phyloP scores from a whole-genome alignment of 148 eudicot species.

The Vaccinium myrtillus region DNA sequence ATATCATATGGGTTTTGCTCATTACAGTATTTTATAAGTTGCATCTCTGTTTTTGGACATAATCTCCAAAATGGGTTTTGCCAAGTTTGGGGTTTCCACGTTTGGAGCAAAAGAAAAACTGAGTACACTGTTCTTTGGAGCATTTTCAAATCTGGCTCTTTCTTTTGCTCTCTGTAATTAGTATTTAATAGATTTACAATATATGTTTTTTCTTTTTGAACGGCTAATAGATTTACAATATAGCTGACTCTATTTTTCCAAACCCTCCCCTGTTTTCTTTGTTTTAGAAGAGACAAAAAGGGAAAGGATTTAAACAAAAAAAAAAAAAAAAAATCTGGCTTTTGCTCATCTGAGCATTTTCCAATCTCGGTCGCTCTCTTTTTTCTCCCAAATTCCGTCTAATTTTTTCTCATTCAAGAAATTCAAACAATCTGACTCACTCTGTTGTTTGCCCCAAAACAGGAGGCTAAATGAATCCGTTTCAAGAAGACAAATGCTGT shows the following conservation, averaged over 20 bases:
- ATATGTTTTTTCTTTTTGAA: no score
- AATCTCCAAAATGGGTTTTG: not conserved
- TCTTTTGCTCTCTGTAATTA: not conserved
- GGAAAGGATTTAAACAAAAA: not conserved
- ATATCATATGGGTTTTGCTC: not conserved
- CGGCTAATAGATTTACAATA: not conserved
- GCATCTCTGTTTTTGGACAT: not conserved
- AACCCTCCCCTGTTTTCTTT: not conserved
- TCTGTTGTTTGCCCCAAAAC: slow-evolving; percentile 20
- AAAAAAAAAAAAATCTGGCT: slow-evolving; percentile 1
- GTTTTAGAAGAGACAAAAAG: not conserved
- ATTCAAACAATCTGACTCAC: not conserved
- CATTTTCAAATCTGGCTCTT: slow-evolving; percentile 4
- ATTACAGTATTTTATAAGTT: not conserved
- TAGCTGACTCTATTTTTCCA: not conserved
- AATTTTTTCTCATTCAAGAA: not conserved
- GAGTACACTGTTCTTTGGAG: slow-evolving; percentile 12
- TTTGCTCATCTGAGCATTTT: not conserved
- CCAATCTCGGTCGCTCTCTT: no score
- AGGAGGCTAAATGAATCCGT: slow-evolving; percentile 80
- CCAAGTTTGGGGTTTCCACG: not conserved
- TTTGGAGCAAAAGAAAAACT: not conserved
- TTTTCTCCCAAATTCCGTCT: not conserved
- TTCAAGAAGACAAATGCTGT: slow-evolving; percentile 52
- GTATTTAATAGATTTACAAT: not conserved